Evolutionary conservation across 2,329 filamentous ascomycete genomes (phyloP), one percentile per base, ranked within the genome.

Genomic region (Coniochaeta ligniaria): DNA sequence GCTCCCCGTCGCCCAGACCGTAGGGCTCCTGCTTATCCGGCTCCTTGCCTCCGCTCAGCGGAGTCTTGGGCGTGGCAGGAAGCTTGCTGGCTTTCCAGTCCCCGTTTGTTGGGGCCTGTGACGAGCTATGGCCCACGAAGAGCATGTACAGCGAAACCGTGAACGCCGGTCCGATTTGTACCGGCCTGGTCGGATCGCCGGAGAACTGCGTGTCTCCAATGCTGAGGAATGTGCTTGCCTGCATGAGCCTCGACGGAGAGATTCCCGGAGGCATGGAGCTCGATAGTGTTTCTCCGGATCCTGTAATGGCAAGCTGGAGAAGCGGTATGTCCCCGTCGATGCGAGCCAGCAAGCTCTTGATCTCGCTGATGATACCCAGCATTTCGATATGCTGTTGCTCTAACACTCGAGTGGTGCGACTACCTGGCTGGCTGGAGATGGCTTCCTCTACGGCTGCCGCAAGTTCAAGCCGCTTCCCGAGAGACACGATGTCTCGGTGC

Each of bases 241-340:
- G 95, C 41, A 98, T 78, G 47, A 99, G 77, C 45, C 95, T 84
- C 5, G 94, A 97, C 1, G 94, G 94, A 1, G 94, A 98, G 52
- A 98, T 90, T 11, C 89, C 89, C 1, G 89, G 80, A 0, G 92
- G 91, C 31, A 97, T 78, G 2, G 86, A 88, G 0, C 90, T 90
- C 0, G 91, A 92, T 33, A 98, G 79, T 61, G 86, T 96, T 60
- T 94, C 92, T 0, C 95, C 95, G 1, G 94, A 97, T 0, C 93
- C 94, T 1, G 92, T 95, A 65, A 99, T 96, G 60, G 95, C 95
- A 31, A 99, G 81, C 67, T 95, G 96, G 71, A 99, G 89, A 3
- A 96, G 79, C 0, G 94, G 94, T 12, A 98, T 91, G 14, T 94
- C 90, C 72, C 95, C 89, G 72, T 98, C 94, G 63, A 99, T 96